Conservation (phyloP, 768 basidiomycete species). For the Kondoa subrosea region DNA sequence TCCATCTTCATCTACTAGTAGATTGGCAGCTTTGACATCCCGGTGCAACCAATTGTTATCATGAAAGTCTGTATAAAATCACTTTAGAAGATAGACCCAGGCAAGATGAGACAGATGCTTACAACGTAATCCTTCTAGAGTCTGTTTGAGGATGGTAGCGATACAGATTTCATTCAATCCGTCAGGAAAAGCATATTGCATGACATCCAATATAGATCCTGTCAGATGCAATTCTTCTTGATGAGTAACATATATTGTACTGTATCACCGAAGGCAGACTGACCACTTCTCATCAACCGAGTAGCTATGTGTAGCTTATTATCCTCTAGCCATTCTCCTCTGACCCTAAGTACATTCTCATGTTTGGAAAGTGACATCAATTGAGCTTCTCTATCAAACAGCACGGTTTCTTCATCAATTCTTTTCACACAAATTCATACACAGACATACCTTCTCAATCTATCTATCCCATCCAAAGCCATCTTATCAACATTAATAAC, state of each 20-base stretch:
- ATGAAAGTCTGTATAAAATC: constrained; percentile 52
- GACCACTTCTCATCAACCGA: constrained; percentile 71
- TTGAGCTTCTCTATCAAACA: constrained; percentile 45
- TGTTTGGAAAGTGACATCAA: constrained; percentile 72
- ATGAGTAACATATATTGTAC: not conserved
- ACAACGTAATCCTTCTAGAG: constrained; percentile 62
- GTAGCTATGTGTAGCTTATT: constrained; percentile 71
- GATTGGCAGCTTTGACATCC: constrained; percentile 83
- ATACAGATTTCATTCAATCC: constrained; percentile 82
- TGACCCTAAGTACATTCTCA: constrained; percentile 46
- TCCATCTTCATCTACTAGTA: constrained; percentile 77
- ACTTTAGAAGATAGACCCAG: constrained; percentile 66
- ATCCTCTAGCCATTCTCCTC: constrained; percentile 72
- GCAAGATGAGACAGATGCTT: constrained; percentile 38
- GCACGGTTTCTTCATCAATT: not conserved
- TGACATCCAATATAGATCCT: constrained; percentile 45
- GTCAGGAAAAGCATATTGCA: constrained; percentile 67
- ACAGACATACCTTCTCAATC: not conserved
- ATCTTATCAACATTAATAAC: constrained; percentile 39
- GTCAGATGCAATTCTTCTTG: not conserved
- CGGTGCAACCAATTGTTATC: constrained; percentile 75
- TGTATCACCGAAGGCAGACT: constrained; percentile 1
- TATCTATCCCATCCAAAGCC: constrained; percentile 1
- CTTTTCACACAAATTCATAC: not conserved
- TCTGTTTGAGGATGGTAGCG: constrained; percentile 65